Evolutionary conservation across 208 protist genomes (phyloP).

Genomic region (Trypanosoma rangeli): DNA sequence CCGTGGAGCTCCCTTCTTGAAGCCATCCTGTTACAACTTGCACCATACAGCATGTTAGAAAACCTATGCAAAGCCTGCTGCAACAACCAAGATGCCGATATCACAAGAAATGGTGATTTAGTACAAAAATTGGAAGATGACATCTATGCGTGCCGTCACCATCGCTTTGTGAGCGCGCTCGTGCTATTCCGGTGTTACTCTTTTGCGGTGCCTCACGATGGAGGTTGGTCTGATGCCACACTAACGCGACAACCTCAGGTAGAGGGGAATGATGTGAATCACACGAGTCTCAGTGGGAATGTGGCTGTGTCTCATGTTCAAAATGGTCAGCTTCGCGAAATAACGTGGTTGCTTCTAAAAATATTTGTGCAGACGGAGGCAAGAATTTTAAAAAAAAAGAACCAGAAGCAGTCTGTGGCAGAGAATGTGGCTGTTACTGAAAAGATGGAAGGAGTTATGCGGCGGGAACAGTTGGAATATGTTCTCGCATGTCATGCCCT

Average conservation of each 20-base stretch:
- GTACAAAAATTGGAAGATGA: conserved; percentile 13
- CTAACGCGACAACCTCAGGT: not conserved
- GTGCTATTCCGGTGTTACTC: conserved; percentile 18
- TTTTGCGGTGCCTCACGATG: conserved; percentile 10
- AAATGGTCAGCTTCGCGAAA: not conserved
- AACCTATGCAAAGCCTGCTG: not conserved
- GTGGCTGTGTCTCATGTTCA: not conserved
- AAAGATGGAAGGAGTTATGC: not conserved
- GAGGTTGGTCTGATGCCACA: conserved; percentile 10
- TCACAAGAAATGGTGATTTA: too few species aligned
- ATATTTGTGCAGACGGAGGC: conserved; percentile 2
- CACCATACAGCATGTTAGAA: conserved; percentile 14
- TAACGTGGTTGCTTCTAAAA: conserved; percentile 16
- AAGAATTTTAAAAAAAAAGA: not conserved
- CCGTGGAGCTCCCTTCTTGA: conserved; percentile 24
- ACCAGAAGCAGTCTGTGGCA: not conserved
- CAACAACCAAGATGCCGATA: not conserved
- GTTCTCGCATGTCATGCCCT: conserved; percentile 22
- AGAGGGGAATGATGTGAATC: not conserved
- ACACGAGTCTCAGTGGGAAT: not conserved
- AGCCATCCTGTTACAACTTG: conserved; percentile 22
- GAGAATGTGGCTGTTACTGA: not conserved
- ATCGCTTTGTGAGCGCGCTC: conserved; percentile 15
- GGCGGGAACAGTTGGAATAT: conserved; percentile 7
- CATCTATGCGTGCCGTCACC: conserved; percentile 11